Evolutionary conservation across 139 green algal species (phyloP).

Genomic region (Pedinophyceae sp.): DNA sequence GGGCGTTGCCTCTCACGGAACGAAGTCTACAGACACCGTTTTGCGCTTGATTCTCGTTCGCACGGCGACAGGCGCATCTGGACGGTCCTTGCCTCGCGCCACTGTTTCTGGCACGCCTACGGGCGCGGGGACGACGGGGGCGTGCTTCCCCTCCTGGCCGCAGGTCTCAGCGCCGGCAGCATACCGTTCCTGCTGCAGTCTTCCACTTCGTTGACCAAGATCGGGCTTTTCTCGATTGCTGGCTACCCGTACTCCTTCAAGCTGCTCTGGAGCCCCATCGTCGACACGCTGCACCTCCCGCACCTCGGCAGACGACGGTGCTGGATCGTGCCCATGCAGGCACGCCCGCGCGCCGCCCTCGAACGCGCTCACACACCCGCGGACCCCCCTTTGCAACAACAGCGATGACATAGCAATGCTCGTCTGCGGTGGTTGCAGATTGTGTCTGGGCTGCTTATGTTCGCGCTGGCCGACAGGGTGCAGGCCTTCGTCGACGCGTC

Average conservation of each 20-base stretch:
- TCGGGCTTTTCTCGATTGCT: conserved; percentile 70
- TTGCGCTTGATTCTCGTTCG: not conserved
- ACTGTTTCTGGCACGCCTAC: not conserved
- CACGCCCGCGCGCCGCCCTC: too few species aligned
- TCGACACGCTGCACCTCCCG: conserved; percentile 56
- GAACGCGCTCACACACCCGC: conserved; percentile 3
- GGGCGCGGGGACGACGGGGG: too few species aligned
- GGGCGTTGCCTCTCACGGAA: not conserved
- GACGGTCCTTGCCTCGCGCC: not conserved
- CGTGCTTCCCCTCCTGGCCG: not conserved
- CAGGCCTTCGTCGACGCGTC: too few species aligned
- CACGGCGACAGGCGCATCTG: not conserved
- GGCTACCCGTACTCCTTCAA: conserved; percentile 86
- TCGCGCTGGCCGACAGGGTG: not conserved
- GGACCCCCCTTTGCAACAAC: not conserved
- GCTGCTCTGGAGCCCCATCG: conserved; percentile 80
- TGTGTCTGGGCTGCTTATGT: conserved; percentile 4
- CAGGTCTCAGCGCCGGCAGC: not conserved
- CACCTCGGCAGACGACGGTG: conserved; percentile 52
- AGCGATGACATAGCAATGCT: conserved; percentile 7
- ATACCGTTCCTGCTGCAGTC: conserved; percentile 75
- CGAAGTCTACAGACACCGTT: not conserved
- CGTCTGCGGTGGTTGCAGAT: conserved; percentile 6
- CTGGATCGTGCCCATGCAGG: conserved; percentile 73
- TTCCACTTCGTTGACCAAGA: conserved; percentile 54